phyloP scores from a whole-genome alignment of 306 rosid species.

The Prunus davidiana region DNA sequence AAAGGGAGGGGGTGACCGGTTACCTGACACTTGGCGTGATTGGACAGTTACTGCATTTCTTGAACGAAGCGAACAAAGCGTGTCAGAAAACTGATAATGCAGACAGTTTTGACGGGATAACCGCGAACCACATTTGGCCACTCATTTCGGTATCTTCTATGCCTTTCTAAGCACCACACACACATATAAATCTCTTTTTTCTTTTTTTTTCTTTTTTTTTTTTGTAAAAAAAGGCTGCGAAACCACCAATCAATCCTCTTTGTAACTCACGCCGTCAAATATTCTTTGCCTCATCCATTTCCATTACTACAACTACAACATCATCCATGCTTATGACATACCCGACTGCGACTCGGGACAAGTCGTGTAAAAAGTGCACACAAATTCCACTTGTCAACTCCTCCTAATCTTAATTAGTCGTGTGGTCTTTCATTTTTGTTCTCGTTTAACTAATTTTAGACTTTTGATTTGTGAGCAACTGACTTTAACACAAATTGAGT shows the following conservation, averaged over 20 bases:
- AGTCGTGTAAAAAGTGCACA: background rate
- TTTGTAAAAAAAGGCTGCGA: too few relatives aligned
- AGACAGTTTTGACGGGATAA: background rate
- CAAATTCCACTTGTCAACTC: background rate
- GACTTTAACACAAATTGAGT: too few relatives aligned
- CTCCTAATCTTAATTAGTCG: background rate
- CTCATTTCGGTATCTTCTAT: constrained; percentile 6
- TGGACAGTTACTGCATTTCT: background rate
- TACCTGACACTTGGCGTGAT: background rate
- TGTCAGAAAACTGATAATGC: background rate
- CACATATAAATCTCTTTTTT: background rate
- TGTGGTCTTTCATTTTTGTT: background rate
- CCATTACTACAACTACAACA: background rate
- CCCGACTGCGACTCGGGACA: too few relatives aligned
- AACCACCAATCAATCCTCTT: background rate
- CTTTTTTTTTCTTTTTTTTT: too few relatives aligned
- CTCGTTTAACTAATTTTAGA: background rate
- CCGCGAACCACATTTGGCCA: constrained; percentile 14
- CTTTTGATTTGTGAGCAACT: background rate
- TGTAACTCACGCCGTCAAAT: constrained; percentile 1
- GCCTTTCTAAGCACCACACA: background rate
- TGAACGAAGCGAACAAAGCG: background rate
- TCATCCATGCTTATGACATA: background rate
- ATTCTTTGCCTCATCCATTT: background rate
- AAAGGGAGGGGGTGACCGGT: background rate